phyloP scores from a whole-genome alignment of 2,329 filamentous ascomycete species.

The Epichloe typhina region DNA sequence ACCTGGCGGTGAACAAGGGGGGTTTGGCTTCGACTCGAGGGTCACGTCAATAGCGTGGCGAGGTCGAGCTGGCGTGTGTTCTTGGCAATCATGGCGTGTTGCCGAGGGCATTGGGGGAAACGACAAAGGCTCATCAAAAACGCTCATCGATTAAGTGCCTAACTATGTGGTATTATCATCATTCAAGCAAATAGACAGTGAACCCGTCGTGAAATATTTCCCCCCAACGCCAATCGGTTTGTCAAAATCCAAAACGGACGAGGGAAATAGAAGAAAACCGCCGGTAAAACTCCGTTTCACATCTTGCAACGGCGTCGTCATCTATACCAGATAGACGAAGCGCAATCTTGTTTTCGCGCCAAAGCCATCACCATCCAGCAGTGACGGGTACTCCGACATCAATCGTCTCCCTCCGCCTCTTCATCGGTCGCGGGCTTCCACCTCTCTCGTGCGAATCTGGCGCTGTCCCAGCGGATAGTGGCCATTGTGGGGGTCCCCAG shows the following conservation, averaged over 20 bases:
- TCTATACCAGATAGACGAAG: not conserved
- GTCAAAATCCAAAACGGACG: not conserved
- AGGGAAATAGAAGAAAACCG: not conserved
- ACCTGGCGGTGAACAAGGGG: no score
- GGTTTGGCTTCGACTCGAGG: no score
- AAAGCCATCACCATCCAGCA: slow-evolving; percentile 16
- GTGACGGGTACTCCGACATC: slow-evolving; percentile 20
- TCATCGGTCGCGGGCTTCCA: slow-evolving; percentile 23
- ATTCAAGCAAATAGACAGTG: not conserved
- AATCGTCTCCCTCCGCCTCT: slow-evolving; percentile 23
- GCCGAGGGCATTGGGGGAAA: not conserved
- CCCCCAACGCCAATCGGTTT: not conserved
- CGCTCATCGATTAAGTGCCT: not conserved
- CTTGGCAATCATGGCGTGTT: no score
- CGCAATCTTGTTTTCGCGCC: not conserved
- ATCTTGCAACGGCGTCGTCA: not conserved
- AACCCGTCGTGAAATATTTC: not conserved
- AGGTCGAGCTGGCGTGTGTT: no score
- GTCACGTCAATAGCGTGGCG: no score
- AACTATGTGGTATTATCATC: slow-evolving; percentile 8
- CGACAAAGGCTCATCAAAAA: not conserved
- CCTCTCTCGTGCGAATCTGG: slow-evolving; percentile 16
- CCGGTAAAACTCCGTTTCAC: not conserved
- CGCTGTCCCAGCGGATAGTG: slow-evolving; percentile 16
- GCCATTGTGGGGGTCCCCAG: slow-evolving; percentile 24